Evolutionary conservation across 192 early-diverging fungal species (phyloP), one percentile per base, ranked within the genome.

Genomic region (Podila epigama): DNA sequence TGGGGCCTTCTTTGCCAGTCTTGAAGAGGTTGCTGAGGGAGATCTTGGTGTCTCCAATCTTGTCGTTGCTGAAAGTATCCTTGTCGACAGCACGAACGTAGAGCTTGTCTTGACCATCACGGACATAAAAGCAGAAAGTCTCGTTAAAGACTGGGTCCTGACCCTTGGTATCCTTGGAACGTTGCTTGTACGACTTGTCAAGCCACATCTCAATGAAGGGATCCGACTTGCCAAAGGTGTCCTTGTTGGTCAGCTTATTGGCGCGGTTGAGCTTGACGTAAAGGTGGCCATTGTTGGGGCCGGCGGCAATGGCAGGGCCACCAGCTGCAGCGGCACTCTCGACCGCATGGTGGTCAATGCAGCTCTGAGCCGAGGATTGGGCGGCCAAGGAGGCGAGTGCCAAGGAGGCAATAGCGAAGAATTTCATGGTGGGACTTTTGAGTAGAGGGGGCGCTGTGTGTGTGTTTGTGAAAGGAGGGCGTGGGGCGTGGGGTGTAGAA

Each of bases 41-140:
- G 40, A 81, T 34, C 1, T 36, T 66, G 12, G 60, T 58, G n/a
- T 81, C 63, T 13, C 79, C 79, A 53, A 84, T 70, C 66, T 68
- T 72, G 20, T 77, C 79, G 32, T 69, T 63, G 4, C 67, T 51
- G 36, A 84, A 57, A 4, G 56, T 57, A 57, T 81, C 79, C 42
- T 54, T 58, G 51, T 84, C 82, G 7, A 70, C 44, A 12, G 67
- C 82, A 56, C 72, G 56, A 32, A 81, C 53, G 13, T 83, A 64
- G 7, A 83, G 64, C 22, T 72, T 79, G 42, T 75, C 54, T 34
- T 75, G 71, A 31, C 71, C 53, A 16, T 63, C 52, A 12, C 63
- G 71, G 20, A 75, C 71, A 20, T 67, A 63, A 51, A 68, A 75
- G 51, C 41, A 54, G 20, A 68, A 75, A 5, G 65, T 56, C 54